Evolutionary conservation across 2,329 filamentous ascomycete species (phyloP), one percentile per base, ranked within the genome.

Genomic region (Calonectria hongkongensis): DNA sequence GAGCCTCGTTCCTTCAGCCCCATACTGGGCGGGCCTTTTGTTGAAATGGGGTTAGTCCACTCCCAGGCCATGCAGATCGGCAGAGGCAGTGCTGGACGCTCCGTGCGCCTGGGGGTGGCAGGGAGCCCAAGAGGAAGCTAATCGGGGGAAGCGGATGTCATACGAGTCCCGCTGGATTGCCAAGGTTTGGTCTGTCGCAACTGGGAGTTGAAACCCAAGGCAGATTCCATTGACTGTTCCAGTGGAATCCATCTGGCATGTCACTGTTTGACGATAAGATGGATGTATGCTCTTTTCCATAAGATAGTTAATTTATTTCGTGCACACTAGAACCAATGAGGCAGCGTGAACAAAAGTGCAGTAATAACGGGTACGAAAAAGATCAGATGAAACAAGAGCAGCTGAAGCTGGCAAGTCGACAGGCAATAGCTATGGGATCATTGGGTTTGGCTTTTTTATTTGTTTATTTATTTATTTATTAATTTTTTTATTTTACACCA

Each of bases 81-180:
- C 36, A 25, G 54, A 60, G 54, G 54, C 54, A 41, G 54, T 60
- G 54, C 54, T 27, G 54, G 33, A 36, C 10, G 54, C 54, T 27
- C 54, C 33, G 54, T 60, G 54, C 54, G 54, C 54, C 21, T 39
- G 54, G 48, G 10, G 54, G 54, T 43, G 54, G n/a, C 54, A 60
- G 54, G 54, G 48, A 25, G 33, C 21, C 39, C 30, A 41, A 9
- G 43, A 15, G n/a, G 18, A 25, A 25, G 45, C 45, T 21, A 48
- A 41, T 60, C 54, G 36, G 54, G 33, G 54, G 21, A 3, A 28
- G 3, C 54, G 54, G 54, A 41, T 60, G 54, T 60, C 54, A 60
- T 60, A 60, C 54, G 54, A 60, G 54, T 60, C 54, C 54, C 54
- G 27, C 54, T 18, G 7, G 2, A 7, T 18, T 27, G 36, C 54